A percentile compares a stretch with the other conserved stretches of the same genome.
These are phyloP conservation scores for Leccinum uliginosum DNA, from an alignment of 768 basidiomycete species.

Conservation along the genomic window DNA sequence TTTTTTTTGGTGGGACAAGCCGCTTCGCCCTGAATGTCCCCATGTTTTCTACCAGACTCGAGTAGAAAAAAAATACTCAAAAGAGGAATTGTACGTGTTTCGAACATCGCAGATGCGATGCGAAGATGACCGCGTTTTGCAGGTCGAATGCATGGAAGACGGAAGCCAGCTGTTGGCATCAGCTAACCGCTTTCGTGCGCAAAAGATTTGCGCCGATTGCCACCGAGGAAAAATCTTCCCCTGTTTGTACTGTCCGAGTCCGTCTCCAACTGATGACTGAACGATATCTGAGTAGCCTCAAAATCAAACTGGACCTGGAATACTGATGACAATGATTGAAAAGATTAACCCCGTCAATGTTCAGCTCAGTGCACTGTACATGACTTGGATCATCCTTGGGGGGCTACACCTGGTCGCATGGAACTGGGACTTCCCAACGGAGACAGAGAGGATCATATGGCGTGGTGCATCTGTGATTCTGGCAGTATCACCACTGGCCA, in stretches of 20 bases:
- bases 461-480: not conserved
- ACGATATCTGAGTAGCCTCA: not conserved
- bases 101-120: not conserved
- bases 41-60: not conserved
- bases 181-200: not conserved
- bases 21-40: not conserved
- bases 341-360: not conserved
- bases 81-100: not conserved
- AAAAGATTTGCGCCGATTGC: not conserved
- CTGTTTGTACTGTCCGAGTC: not conserved
- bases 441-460: not conserved
- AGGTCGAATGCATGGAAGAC: not conserved
- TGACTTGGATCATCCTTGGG: not conserved
- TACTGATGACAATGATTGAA: not conserved
- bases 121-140: not conserved
- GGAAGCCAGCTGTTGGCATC: not conserved
- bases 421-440: not conserved
- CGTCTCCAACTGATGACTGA: not conserved
- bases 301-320: not conserved
- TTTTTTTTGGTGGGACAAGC: not conserved
- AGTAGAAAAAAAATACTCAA: not conserved
- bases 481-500: not conserved
- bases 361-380: not conserved
- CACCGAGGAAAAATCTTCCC: not conserved
- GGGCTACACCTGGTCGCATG: not conserved